Conservation (phyloP, 768 basidiomycete species). For the Crassisporium funariophilum region DNA sequence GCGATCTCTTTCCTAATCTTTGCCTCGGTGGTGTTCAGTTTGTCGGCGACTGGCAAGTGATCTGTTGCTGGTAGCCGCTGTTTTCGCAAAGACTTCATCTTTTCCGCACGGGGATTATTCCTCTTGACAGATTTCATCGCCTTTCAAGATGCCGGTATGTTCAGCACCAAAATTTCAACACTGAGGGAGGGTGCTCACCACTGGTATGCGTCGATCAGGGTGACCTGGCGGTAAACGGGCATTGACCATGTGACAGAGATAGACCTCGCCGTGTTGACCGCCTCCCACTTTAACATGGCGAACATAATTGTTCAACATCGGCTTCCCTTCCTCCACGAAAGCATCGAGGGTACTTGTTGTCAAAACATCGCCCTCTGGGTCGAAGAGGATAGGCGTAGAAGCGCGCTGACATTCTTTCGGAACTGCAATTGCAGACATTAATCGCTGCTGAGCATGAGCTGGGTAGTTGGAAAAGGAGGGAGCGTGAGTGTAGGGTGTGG, state of each 20-base stretch:
- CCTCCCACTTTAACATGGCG: conserved; percentile 76
- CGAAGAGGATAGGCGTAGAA: conserved; percentile 31
- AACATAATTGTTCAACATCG: conserved; percentile 85
- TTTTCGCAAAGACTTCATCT: conserved; percentile 39
- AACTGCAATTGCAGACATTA: conserved; percentile 27
- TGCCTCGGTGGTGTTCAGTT: conserved; percentile 70
- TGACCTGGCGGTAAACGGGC: conserved; percentile 44
- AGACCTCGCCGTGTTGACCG: conserved; percentile 92
- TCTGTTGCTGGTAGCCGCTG: conserved; percentile 47
- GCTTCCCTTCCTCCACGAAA: conserved; percentile 36
- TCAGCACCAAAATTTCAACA: background rate
- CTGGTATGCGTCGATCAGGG: conserved; percentile 45
- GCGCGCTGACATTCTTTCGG: conserved; percentile 18
- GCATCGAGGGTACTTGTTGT: conserved; percentile 48
- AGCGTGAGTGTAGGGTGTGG: conserved; percentile 17
- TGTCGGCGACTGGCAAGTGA: conserved; percentile 64
- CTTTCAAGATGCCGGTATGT: conserved; percentile 35
- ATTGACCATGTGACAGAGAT: conserved; percentile 55
- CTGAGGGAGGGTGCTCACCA: conserved; percentile 33
- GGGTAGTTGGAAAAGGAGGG: conserved; percentile 25
- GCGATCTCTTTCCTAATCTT: conserved; percentile 95
- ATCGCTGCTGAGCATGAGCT: too few relatives aligned
- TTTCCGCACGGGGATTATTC: conserved; percentile 64
- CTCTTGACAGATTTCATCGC: conserved; percentile 81
- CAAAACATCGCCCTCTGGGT: conserved; percentile 47